A percentile compares a stretch with the other conserved stretches of the same genome.
Conservation (phyloP, 1,284 basidiomycete genomes). For the Fomitopsis schrenkii region DNA sequence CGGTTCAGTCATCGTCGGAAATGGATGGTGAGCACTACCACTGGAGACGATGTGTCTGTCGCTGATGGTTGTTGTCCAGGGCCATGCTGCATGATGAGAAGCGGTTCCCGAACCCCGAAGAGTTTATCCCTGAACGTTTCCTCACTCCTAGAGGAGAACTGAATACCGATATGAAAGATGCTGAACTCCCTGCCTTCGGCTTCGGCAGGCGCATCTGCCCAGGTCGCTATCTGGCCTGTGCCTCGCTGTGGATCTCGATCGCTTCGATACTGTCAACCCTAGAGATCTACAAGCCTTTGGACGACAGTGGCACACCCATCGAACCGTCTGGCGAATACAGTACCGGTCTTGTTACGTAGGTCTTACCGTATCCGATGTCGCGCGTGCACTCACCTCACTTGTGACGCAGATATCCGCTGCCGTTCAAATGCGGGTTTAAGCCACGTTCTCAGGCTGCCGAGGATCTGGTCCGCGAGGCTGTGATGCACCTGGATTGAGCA, state of each 20-base stretch:
- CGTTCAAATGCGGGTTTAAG: conserved; percentile 24
- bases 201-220: conserved; percentile 40
- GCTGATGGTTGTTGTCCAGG: conserved; percentile 18
- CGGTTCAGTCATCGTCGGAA: conserved; percentile 30
- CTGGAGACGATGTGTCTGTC: not conserved
- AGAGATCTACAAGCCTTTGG: conserved; percentile 32
- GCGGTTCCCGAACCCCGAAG: conserved; percentile 32
- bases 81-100: conserved; percentile 37
- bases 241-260: conserved; percentile 34
- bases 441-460: conserved; percentile 18
- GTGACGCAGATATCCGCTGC: conserved; percentile 19
- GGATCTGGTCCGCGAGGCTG: conserved; percentile 13
- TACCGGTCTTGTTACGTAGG: conserved; percentile 35
- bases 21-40: conserved; percentile 18
- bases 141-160: conserved; percentile 24
- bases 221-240: conserved; percentile 33
- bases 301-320: conserved; percentile 31
- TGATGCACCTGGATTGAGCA: conserved; percentile 12
- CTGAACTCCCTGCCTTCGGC: conserved; percentile 27
- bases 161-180: conserved; percentile 23
- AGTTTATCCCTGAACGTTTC: conserved; percentile 37
- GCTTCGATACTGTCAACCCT: conserved; percentile 35
- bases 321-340: conserved; percentile 32
- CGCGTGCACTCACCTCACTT: not conserved
- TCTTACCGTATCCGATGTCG: conserved; percentile 9